phyloP scores from a whole-genome alignment of 108 stramenopile species.

The Epithemia pelagica region DNA sequence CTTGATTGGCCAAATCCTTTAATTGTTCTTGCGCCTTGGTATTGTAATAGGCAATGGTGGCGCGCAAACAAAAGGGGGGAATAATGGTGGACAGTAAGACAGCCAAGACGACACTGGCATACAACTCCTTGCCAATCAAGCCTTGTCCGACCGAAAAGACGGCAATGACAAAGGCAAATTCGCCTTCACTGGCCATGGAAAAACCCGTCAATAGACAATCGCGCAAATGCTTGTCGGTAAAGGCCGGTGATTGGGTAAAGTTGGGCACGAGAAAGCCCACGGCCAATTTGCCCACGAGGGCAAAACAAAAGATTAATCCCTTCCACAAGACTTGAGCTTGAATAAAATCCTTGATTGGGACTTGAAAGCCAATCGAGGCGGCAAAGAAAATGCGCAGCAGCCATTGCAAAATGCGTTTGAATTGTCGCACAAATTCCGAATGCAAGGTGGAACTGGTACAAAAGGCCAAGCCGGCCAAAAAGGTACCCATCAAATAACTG shows the following conservation, averaged over 20 bases:
- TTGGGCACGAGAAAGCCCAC: slow-evolving; percentile 80
- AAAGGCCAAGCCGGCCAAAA: slow-evolving; percentile 71
- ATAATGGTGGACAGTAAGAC: slow-evolving; percentile 70
- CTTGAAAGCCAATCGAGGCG: slow-evolving; percentile 21
- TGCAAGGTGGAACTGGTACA: slow-evolving; percentile 57
- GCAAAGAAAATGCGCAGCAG: slow-evolving; percentile 87
- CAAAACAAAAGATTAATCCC: slow-evolving; percentile 54
- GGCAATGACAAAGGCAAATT: slow-evolving; percentile 46
- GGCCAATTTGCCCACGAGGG: slow-evolving; percentile 59
- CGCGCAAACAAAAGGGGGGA: slow-evolving; percentile 63
- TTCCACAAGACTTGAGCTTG: slow-evolving; percentile 56
- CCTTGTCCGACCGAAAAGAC: slow-evolving; percentile 34
- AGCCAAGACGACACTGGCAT: slow-evolving; percentile 36
- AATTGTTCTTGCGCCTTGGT: slow-evolving; percentile 47
- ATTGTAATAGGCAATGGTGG: slow-evolving; percentile 64
- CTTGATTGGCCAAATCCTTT: slow-evolving; percentile 39
- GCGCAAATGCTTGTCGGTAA: slow-evolving; percentile 38
- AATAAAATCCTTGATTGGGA: slow-evolving; percentile 47
- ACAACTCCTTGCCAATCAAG: slow-evolving; percentile 28
- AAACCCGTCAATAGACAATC: slow-evolving; percentile 31
- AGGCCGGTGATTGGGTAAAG: slow-evolving; percentile 45
- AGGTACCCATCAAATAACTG: slow-evolving; percentile 48
- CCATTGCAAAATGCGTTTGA: slow-evolving; percentile 77
- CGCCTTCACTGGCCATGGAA: slow-evolving; percentile 36
- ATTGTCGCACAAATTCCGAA: slow-evolving; percentile 56